phyloP scores from a whole-genome alignment of 2,329 filamentous ascomycete genomes.

The Westerdykella ornata region DNA sequence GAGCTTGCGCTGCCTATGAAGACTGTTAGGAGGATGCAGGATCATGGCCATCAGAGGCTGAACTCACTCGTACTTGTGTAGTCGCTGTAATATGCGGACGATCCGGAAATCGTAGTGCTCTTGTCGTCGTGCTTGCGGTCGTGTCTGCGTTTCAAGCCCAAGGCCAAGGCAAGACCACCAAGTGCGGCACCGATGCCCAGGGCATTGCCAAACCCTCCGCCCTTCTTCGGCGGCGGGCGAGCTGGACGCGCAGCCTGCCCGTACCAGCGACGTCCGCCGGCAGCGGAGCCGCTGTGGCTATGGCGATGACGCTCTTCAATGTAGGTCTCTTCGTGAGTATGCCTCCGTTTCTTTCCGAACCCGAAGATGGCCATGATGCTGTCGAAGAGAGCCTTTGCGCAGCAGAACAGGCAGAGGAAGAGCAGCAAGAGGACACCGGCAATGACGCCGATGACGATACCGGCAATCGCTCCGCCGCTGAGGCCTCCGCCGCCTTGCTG shows the following conservation, averaged over 20 bases:
- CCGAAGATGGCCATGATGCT: constrained; percentile 56
- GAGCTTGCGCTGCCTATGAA: constrained; percentile 42
- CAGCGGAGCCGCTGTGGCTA: constrained; percentile 49
- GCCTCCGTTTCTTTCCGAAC: constrained; percentile 47
- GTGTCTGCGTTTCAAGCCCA: constrained; percentile 42
- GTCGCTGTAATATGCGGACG: constrained; percentile 39
- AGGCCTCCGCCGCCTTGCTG: constrained; percentile 40
- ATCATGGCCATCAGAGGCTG: neutral
- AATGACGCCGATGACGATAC: constrained; percentile 70
- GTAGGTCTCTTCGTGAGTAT: constrained; percentile 52
- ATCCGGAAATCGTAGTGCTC: constrained; percentile 37
- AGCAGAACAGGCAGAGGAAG: constrained; percentile 69
- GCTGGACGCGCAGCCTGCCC: constrained; percentile 34
- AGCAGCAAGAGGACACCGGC: constrained; percentile 60
- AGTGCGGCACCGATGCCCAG: constrained; percentile 40
- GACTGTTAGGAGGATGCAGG: constrained; percentile 13
- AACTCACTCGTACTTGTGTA: constrained; percentile 46
- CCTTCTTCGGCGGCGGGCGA: constrained; percentile 32
- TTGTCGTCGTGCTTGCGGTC: constrained; percentile 40
- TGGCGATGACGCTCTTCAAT: constrained; percentile 58
- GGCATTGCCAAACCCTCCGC: constrained; percentile 28
- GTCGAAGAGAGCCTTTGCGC: constrained; percentile 49
- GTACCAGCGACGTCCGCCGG: constrained; percentile 48
- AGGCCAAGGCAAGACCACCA: constrained; percentile 39
- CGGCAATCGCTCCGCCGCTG: constrained; percentile 68